Evolutionary conservation across 2,329 filamentous ascomycete species (phyloP).

Genomic region (Venturia pyrina): DNA sequence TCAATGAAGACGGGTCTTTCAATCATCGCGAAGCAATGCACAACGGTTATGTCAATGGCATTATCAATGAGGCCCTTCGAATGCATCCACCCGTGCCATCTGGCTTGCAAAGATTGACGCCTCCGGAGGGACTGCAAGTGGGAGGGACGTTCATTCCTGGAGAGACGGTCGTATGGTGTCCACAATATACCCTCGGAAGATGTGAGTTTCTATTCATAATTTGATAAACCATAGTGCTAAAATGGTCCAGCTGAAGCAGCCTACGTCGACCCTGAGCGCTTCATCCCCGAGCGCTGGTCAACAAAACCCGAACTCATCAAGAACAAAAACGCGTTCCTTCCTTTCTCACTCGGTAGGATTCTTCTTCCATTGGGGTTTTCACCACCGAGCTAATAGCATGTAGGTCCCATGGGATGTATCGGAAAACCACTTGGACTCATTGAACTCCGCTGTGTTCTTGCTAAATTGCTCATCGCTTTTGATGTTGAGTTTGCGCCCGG

Average conservation of each 20-base stretch:
- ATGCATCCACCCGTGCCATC: slow-evolving; percentile 16
- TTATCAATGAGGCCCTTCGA: slow-evolving; percentile 16
- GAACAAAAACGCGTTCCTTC: slow-evolving; percentile 10
- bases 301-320: slow-evolving; percentile 5
- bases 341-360: not conserved
- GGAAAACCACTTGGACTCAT: slow-evolving; percentile 5
- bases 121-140: slow-evolving; percentile 14
- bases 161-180: slow-evolving; percentile 14
- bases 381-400: not conserved
- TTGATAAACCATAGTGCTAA: not conserved
- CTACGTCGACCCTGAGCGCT: slow-evolving; percentile 4
- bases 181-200: slow-evolving; percentile 16
- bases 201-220: not conserved
- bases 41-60: slow-evolving; percentile 20
- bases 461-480: slow-evolving; percentile 3
- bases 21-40: slow-evolving; percentile 21
- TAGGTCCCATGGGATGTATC: slow-evolving; percentile 1
- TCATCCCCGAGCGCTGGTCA: slow-evolving; percentile 12
- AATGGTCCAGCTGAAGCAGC: slow-evolving; percentile 8
- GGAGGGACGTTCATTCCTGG: slow-evolving; percentile 16
- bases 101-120: slow-evolving; percentile 13
- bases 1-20: not conserved
- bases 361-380: not conserved
- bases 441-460: slow-evolving; percentile 7
- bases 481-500: not conserved